Evolutionary conservation across 495 filamentous ascomycete genomes (phyloP).

Genomic region (Sabuloglossum arenarium): DNA sequence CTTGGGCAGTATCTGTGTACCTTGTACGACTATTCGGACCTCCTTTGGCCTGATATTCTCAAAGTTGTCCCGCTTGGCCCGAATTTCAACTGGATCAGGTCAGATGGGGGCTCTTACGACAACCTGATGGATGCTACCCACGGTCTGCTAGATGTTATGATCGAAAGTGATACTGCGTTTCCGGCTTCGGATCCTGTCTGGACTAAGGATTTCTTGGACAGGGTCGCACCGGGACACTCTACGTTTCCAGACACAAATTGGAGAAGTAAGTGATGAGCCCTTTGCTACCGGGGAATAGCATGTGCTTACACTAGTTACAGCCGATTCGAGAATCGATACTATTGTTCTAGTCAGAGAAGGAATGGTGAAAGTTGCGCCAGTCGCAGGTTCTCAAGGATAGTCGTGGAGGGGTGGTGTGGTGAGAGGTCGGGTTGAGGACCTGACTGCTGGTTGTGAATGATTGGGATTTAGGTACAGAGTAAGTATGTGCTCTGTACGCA

Average conservation of each 20-base stretch:
- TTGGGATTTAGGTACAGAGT: no score
- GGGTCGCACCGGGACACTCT: not conserved
- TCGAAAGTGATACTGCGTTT: not conserved
- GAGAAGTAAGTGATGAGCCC: no score
- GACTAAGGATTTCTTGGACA: not conserved
- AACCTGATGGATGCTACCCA: not conserved
- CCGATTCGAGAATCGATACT: no score
- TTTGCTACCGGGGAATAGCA: no score
- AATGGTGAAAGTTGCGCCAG: no score
- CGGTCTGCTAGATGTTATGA: not conserved
- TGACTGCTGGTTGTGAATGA: no score
- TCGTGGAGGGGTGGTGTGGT: no score
- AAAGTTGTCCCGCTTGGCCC: not conserved
- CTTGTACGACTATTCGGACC: not conserved
- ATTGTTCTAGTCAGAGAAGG: no score
- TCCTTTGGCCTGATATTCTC: not conserved
- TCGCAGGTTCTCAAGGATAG: no score
- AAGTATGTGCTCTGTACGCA: no score
- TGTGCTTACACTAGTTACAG: no score
- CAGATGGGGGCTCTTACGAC: not conserved
- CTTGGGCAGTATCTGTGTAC: not conserved
- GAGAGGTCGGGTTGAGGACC: no score
- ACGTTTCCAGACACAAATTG: not conserved
- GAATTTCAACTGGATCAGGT: not conserved
- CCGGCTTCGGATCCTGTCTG: not conserved